Conservation (phyloP, 208 protist species). For the Leptomonas pyrrhocoris region DNA sequence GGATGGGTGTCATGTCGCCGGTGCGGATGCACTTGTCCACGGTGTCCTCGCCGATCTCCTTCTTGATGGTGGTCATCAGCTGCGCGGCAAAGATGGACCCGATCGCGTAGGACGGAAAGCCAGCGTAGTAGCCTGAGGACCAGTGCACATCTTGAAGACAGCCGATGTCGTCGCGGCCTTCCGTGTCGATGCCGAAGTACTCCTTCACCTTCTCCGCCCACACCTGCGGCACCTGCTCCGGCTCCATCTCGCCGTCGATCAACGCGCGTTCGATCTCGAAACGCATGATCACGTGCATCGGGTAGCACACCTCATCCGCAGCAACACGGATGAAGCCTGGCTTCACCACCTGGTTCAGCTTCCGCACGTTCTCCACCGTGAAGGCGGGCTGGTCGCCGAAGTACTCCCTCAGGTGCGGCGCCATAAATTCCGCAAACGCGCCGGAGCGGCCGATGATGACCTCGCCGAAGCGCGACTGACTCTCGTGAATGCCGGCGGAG, state of each 20-base stretch:
- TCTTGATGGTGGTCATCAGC: slow-evolving; percentile 69
- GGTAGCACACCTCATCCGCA: slow-evolving; percentile 92
- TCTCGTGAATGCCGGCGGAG: no score
- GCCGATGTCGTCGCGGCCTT: slow-evolving; percentile 71
- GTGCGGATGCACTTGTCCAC: slow-evolving; percentile 58
- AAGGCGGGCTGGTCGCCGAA: slow-evolving; percentile 69
- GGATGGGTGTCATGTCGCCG: slow-evolving; percentile 70
- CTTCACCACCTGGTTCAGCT: slow-evolving; percentile 50
- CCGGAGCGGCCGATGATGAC: slow-evolving; percentile 55
- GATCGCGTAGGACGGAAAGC: slow-evolving; percentile 90
- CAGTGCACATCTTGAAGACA: no score
- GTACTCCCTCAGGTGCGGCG: slow-evolving; percentile 48
- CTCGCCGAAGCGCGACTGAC: no score
- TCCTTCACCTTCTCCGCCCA: slow-evolving; percentile 91
- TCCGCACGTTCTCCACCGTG: slow-evolving; percentile 53
- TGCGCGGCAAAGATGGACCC: slow-evolving; percentile 84
- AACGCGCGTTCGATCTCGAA: slow-evolving; percentile 91
- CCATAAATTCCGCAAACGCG: slow-evolving; percentile 62
- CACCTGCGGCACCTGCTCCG: slow-evolving; percentile 76
- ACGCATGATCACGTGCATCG: slow-evolving; percentile 88
- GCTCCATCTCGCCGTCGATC: slow-evolving; percentile 76
- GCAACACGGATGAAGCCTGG: slow-evolving; percentile 81
- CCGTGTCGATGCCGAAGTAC: slow-evolving; percentile 83
- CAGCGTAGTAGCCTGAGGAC: slow-evolving; percentile 63
- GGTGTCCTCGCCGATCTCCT: slow-evolving; percentile 59